A percentile compares a stretch with the other conserved stretches of the same genome.
Evolutionary conservation across 306 rosid species (phyloP).

Genomic region (Lathyrus tuberosus): DNA sequence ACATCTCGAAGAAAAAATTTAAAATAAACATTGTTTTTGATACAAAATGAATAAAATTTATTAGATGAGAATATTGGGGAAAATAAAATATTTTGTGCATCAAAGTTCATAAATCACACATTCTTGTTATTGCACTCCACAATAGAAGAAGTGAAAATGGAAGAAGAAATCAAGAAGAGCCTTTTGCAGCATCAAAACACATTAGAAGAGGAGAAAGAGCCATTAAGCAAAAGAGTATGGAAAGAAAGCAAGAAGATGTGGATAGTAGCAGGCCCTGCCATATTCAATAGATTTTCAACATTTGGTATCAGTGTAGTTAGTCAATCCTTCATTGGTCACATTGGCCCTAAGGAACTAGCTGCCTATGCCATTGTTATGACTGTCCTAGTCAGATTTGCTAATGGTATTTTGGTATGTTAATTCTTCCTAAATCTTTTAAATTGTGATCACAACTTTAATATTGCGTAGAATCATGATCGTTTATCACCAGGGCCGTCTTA

Average conservation of each 20-base stretch:
- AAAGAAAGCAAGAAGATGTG: no score
- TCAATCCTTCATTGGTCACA: conserved; percentile 56
- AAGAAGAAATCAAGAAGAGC: conserved; percentile 33
- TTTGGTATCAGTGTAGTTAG: conserved; percentile 27
- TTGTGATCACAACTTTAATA: no score
- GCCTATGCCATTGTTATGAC: conserved; percentile 54
- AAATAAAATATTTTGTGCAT: no score
- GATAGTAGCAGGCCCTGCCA: no score
- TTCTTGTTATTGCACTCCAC: background rate
- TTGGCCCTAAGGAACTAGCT: conserved; percentile 56
- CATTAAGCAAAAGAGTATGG: no score
- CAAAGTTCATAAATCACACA: no score
- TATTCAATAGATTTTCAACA: no score
- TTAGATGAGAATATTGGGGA: no score
- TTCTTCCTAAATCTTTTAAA: background rate
- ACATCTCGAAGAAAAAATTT: no score
- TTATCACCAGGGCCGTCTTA: no score
- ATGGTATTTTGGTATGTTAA: conserved; percentile 54
- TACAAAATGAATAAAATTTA: no score
- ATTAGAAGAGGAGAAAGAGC: conserved; percentile 13
- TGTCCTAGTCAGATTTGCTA: conserved; percentile 53
- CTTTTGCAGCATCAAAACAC: conserved; percentile 34
- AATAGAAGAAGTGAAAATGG: conserved; percentile 23
- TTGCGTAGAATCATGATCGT: background rate
- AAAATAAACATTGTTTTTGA: no score